Base-by-base conservation (phyloP, 768 basidiomycete species). In the Vararia minispora region DNA sequence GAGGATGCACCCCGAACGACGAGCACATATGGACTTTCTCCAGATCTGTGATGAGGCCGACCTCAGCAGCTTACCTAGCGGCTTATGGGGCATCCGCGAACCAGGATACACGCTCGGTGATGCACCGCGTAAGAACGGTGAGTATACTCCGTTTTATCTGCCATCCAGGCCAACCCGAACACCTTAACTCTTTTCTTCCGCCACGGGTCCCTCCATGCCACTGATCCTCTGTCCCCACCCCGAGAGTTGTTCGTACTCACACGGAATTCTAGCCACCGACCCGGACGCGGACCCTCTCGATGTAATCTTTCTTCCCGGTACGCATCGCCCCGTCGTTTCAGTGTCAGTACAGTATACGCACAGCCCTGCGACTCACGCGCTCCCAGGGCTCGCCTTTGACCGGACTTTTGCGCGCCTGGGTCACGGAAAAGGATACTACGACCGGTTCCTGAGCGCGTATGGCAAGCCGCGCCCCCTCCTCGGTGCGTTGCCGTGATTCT, bases 361-460 rank as follows among this genome's bases (percentile, higher is more conserved):
- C n/a, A 27, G 18, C 24, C 38, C 39, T 7, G 20, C 27, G 39
- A 10, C 20, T 9, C 9, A 6, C 20, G 11, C 16, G 9, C 28
- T 10, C 29, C 37, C 54, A 80, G 85, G 80, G 29, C 69, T 88
- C 33, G 85, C 79, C 8, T 88, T 87, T 47, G 84, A 87, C 58
- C 64, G 61, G 28, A 68, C 69, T 12, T 54, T 79, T 38, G 74
- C 74, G 33, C 75, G 85, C 22, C 67, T 88, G 21, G 85, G 85
- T 8, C 82, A 86, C 46, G 84, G 85, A 17, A 88, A 82, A 55
- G 85, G 85, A 5, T 86, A 81, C 58, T 88, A 88, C 48, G 85
- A 88, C 58, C 64, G 68, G 11, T 88, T 83, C 58, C 62, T 88
- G 25, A 58, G 73, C 3, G 55, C 64, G 1, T 85, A 84, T 42